Evolutionary conservation across 163 green algal species (phyloP), one percentile per base, ranked within the genome.

Genomic region (Scenedesmus sp.): DNA sequence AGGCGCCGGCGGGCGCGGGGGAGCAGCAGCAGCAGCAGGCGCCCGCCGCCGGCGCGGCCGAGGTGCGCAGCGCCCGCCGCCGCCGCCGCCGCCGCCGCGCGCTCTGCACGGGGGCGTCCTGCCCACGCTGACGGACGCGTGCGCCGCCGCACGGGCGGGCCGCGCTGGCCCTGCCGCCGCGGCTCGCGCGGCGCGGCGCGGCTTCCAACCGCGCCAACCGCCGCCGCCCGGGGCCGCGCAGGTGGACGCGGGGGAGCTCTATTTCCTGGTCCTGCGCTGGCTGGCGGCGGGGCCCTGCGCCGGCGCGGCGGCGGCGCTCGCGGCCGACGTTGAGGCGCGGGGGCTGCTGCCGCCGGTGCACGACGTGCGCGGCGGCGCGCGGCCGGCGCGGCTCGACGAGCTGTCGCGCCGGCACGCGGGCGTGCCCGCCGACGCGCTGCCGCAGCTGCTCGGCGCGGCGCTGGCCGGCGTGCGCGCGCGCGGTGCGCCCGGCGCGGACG

Each of bases 241-340:
- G 71, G 15, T 80, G 58, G 73, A 81, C 20, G 20, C 39, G 14
- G 64, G 39, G 6, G 75, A 83, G 57, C 54, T 83, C 0, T 70
- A 67, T 36, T 71, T 65, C 31, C 63, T 83, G 29, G 65, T 83
- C 44, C 57, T 83, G 75, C 62, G 72, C 20, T 83, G 65, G 64
- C 64, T 83, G n/a, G 56, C 64, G 5, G 18, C 47, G 28, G 75
- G 75, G 36, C 64, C 75, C 9, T 83, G 64, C 75, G 44, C 57
- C 29, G 47, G 36, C 7, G 75, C 65, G 39, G 75, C 64, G 56
- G 26, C 34, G 17, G 54, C 44, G 2, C 75, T 83, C 2, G 9
- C 51, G 42, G 28, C 42, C 29, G 64, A 76, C 6, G 75, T 56
- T 13, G 22, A 50, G 0, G 53, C 64, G 57, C 64, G 70, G 17